Conservation (phyloP, 148 eudicot genomes). For the Rhododendron henanense region DNA sequence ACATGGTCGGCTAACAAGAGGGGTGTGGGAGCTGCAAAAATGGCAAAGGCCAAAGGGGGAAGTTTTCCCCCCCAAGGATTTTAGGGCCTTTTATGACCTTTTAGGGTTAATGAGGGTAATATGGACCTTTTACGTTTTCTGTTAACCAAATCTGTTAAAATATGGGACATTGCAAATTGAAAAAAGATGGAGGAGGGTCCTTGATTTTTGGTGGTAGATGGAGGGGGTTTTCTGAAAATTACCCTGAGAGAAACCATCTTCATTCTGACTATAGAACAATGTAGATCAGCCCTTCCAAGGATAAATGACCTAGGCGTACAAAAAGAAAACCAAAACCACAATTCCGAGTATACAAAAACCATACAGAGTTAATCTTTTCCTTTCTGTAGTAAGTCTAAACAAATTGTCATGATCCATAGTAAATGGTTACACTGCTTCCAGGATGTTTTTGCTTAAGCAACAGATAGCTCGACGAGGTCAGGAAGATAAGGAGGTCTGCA, state of each 20-base stretch:
- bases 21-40: no score
- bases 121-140: no score
- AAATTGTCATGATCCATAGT: not conserved
- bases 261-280: not conserved
- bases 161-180: no score
- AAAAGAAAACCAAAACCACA: not conserved
- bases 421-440: not conserved
- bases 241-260: not conserved
- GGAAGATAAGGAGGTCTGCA: not conserved
- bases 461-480: not conserved
- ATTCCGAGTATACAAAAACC: not conserved
- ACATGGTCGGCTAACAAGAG: no score
- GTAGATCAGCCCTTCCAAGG: not conserved
- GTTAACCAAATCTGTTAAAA: no score
- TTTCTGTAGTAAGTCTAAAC: not conserved
- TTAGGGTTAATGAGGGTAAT: no score
- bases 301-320: not conserved
- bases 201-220: no score
- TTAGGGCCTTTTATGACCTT: no score
- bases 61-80: no score
- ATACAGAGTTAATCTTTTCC: not conserved
- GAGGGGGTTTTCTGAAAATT: no score
- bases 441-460: not conserved
- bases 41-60: no score
- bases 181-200: no score